Conservation (phyloP, 257 asterid genomes). For the Linaria vulgaris region DNA sequence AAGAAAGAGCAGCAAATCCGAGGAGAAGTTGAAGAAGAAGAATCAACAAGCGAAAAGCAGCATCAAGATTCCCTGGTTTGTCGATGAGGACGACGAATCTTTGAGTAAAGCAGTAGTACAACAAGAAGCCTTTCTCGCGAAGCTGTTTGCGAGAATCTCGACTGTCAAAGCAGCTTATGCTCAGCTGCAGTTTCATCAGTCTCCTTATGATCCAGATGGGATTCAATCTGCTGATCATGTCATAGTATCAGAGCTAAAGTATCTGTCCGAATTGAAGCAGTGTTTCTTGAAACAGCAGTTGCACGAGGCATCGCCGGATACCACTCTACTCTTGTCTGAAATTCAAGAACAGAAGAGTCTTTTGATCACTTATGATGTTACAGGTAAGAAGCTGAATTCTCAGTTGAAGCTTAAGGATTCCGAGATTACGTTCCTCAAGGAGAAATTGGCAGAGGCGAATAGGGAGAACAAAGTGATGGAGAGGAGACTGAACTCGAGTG, state of each 20-base stretch:
- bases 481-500: slow-evolving; percentile 55
- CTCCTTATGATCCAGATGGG: slow-evolving; percentile 81
- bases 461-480: slow-evolving; percentile 56
- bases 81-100: slow-evolving; percentile 32
- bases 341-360: slow-evolving; percentile 65
- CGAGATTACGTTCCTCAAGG: slow-evolving; percentile 66
- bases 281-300: slow-evolving; percentile 58
- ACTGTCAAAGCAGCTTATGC: slow-evolving; percentile 79
- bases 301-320: slow-evolving; percentile 52
- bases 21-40: slow-evolving; percentile 32
- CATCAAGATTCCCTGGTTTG: neutral
- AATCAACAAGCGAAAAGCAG: neutral
- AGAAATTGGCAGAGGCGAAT: slow-evolving; percentile 60
- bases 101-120: slow-evolving; percentile 31
- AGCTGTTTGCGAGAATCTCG: slow-evolving; percentile 67
- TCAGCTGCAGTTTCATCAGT: slow-evolving; percentile 63
- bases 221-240: slow-evolving; percentile 70
- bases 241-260: slow-evolving; percentile 62
- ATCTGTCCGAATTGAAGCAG: slow-evolving; percentile 65
- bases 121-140: slow-evolving; percentile 64
- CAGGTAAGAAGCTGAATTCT: slow-evolving; percentile 64
- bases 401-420: slow-evolving; percentile 75
- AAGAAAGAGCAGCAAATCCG: slow-evolving; percentile 26
- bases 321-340: slow-evolving; percentile 49
- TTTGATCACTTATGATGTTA: slow-evolving; percentile 56